Evolutionary conservation across 108 stramenopile species (phyloP), one percentile per base, ranked within the genome.

Genomic region (Seminavis robusta): DNA sequence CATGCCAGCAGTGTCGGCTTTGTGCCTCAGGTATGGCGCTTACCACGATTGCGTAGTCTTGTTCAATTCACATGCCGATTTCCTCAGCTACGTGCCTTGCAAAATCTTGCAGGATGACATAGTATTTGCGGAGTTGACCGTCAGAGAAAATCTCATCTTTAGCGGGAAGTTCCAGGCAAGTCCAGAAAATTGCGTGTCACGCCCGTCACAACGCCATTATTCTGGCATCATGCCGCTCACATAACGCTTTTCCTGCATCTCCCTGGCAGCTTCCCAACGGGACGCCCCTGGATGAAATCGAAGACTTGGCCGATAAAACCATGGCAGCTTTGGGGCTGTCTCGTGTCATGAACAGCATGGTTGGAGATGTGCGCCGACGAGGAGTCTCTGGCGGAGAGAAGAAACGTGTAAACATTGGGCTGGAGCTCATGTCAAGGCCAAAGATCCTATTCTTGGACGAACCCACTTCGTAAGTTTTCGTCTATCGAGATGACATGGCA

Each of bases 381-480:
- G 88, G 88, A 45, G 58, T 87, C 15, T 66, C 54, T 33, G 84
- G 71, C 52, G 84, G 69, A 31, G 80, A 83, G 31, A 70, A 67
- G 45, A 87, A 87, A 47, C 58, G 81, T 17, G 76, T 81, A 34
- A 83, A 77, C 52, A 81, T 87, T 52, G 86, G 78, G 3, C 27
- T 83, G 21, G 81, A 87, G 47, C 66, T 87, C 3, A 76, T 87
- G 74, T 49, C 64, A 15, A 47, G 40, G 34, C 86, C 86, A 15
- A n/a, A n/a, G n/a, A n/a, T n/a, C n/a, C n/a, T n/a, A n/a, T n/a
- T n/a, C n/a, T n/a, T n/a, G n/a, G n/a, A n/a, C n/a, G n/a, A n/a
- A n/a, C n/a, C 46, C 55, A n/a, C n/a, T n/a, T n/a, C n/a, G n/a
- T n/a, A n/a, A n/a, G n/a, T n/a, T n/a, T n/a, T n/a, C n/a, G n/a